Evolutionary conservation across 768 basidiomycete genomes (phyloP).

Genomic region (Daedalea quercina): DNA sequence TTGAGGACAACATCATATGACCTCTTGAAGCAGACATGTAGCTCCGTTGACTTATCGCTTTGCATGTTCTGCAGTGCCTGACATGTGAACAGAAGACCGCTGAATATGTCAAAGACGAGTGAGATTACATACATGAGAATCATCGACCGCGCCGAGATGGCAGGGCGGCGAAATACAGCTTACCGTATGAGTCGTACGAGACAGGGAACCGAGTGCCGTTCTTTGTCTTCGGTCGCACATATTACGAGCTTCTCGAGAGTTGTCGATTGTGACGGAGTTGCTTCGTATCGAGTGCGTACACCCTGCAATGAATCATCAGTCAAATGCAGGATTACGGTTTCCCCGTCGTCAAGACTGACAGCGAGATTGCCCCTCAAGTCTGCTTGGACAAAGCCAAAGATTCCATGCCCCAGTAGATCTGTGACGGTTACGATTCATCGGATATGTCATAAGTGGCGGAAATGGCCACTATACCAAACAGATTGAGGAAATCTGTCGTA

Average conservation of each 20-base stretch:
- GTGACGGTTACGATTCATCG: conserved; percentile 3
- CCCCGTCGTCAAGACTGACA: conserved; percentile 31
- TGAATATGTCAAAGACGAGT: conserved; percentile 19
- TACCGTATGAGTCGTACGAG: conserved; percentile 64
- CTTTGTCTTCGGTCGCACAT: conserved; percentile 37
- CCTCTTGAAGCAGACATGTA: conserved; percentile 63
- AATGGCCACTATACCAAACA: conserved; percentile 48
- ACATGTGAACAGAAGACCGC: conserved; percentile 64
- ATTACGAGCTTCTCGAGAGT: conserved; percentile 59
- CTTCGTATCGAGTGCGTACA: conserved; percentile 50
- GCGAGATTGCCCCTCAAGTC: conserved; percentile 64
- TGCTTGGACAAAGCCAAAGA: conserved; percentile 69
- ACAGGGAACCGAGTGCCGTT: conserved; percentile 50
- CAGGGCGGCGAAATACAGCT: conserved; percentile 12
- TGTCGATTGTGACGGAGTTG: conserved; percentile 33
- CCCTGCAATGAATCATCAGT: conserved; percentile 35
- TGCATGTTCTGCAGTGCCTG: conserved; percentile 63
- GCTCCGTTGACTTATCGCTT: conserved; percentile 40
- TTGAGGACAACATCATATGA: conserved; percentile 63
- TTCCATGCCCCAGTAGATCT: conserved; percentile 64
- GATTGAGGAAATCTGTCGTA: conserved; percentile 72
- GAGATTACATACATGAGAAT: conserved; percentile 1
- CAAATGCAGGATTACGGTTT: conserved; percentile 3
- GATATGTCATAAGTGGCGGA: background rate
- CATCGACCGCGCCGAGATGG: background rate